Evolutionary conservation across 805 yeast species (phyloP).

Genomic region (Cyberlindnera bimundalis): DNA sequence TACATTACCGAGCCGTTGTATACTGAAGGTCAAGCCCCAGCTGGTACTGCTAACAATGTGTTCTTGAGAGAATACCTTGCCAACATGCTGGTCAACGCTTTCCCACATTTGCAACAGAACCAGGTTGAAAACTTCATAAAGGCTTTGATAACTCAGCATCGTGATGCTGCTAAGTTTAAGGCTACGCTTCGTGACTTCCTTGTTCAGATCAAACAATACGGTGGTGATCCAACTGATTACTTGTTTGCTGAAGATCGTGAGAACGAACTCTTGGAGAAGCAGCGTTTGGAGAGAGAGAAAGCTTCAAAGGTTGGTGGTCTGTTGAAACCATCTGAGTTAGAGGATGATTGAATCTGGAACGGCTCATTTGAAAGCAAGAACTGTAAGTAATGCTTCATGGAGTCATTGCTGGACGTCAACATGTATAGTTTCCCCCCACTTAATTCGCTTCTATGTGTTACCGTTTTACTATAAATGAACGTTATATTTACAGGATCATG

Average conservation of each 20-base stretch:
- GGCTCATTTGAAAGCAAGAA: too few relatives aligned
- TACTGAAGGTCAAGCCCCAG: slow-evolving; percentile 74
- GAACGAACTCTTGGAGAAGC: slow-evolving; percentile 65
- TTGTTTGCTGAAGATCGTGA: slow-evolving; percentile 92
- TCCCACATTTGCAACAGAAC: slow-evolving; percentile 81
- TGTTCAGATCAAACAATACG: slow-evolving; percentile 92
- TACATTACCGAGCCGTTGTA: slow-evolving; percentile 77
- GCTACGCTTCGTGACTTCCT: slow-evolving; percentile 90
- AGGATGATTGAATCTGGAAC: slow-evolving; percentile 53
- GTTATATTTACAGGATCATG: slow-evolving; percentile 13
- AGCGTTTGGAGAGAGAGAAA: slow-evolving; percentile 66
- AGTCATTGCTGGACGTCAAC: too few relatives aligned
- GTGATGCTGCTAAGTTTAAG: slow-evolving; percentile 71
- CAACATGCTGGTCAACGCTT: slow-evolving; percentile 80
- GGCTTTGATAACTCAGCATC: slow-evolving; percentile 71
- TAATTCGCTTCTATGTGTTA: too few relatives aligned
- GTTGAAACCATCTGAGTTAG: slow-evolving; percentile 91
- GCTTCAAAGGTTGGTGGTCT: slow-evolving; percentile 91
- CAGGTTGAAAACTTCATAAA: slow-evolving; percentile 80
- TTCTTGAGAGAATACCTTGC: slow-evolving; percentile 80
- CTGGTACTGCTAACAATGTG: slow-evolving; percentile 76
- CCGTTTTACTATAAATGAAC: background rate
- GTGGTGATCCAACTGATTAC: slow-evolving; percentile 94
- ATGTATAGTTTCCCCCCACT: too few relatives aligned
- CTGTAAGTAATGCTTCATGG: too few relatives aligned